Evolutionary conservation across 345 rosid genomes (phyloP), one percentile per base, ranked within the genome.

Genomic region (Garcia nutans): DNA sequence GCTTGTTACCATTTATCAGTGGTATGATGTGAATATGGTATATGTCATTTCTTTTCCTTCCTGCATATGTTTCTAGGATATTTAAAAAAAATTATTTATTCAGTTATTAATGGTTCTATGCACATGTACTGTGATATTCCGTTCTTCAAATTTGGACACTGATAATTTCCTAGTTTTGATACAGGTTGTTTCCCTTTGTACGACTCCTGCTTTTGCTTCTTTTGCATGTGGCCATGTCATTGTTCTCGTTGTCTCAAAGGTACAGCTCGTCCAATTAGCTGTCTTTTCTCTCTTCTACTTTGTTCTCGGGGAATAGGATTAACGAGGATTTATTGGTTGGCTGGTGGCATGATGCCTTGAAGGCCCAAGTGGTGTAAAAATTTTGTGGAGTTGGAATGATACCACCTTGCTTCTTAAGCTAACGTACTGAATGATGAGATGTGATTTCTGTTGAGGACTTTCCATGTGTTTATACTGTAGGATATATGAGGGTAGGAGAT

Each of bases 211-310:
- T 82, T 82, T 66, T 85, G 80, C 89, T 23, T 85, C 86, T 71
- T 93, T 92, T 81, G 96, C 97, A n/a, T 82, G 88, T 78, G 90
- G 89, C 65, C 79, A 92, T 42, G 93, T 92, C 71, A 87, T 92
- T 70, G 91, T 90, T 80, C 84, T 84, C 22, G 90, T 96, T 74
- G 79, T 90, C 47, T 89, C 97, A 13, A 86, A 93, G 97, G 99
- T 96, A 87, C 57, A 24, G 26, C 37, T 61, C 44, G 37, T 62
- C 10, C 6, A 26, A 16, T 47, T 52, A 15, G 17, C 62, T 16
- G 44, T 13, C 11, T 28, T 37, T 42, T 58, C 19, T 50, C 28
- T 19, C 20, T 42, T 70, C 31, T 28, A 9, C 12, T 24, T 23
- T 67, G 0, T 13, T 37, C 17, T 2, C 10, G 49, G 22, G 52